These are phyloP conservation scores for Aspergillus sparsus DNA, from an alignment of 495 filamentous ascomycete genomes.

Conservation along the genomic window DNA sequence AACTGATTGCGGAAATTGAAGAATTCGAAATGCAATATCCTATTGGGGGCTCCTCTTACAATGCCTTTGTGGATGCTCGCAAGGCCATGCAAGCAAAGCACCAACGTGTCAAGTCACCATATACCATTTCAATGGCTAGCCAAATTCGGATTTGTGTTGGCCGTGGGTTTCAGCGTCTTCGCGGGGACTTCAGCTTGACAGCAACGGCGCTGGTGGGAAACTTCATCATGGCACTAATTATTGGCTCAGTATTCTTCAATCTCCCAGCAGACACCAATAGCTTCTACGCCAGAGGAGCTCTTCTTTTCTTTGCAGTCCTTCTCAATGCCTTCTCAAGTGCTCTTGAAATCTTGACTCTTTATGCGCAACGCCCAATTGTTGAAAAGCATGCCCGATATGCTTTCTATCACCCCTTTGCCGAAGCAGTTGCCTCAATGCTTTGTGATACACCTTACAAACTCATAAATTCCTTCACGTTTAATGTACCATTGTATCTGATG, in stretches of 20 bases:
- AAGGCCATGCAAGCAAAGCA: constrained; percentile 43
- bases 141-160: constrained; percentile 46
- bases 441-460: constrained; percentile 57
- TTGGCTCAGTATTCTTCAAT: constrained; percentile 82
- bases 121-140: constrained; percentile 34
- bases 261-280: constrained; percentile 56
- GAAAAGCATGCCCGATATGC: constrained; percentile 61
- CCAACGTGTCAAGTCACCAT: constrained; percentile 32
- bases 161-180: constrained; percentile 55
- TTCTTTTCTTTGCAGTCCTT: constrained; percentile 85
- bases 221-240: constrained; percentile 71
- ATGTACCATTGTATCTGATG: constrained; percentile 56
- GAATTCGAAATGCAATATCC: constrained; percentile 43
- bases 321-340: constrained; percentile 51
- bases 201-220: constrained; percentile 72
- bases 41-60: constrained; percentile 21
- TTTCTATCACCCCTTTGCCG: constrained; percentile 59
- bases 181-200: constrained; percentile 68
- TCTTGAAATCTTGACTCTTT: constrained; percentile 58
- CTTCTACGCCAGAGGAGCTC: constrained; percentile 72
- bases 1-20: constrained; percentile 48
- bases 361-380: constrained; percentile 58
- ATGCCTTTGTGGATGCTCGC: constrained; percentile 40
- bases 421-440: constrained; percentile 55
- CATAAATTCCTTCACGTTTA: constrained; percentile 43